Percentiles rank a stretch among this genome's conserved stretches.
phyloP scores from a whole-genome alignment of 257 asterid genomes.

The Ocimum tenuiflorum region DNA sequence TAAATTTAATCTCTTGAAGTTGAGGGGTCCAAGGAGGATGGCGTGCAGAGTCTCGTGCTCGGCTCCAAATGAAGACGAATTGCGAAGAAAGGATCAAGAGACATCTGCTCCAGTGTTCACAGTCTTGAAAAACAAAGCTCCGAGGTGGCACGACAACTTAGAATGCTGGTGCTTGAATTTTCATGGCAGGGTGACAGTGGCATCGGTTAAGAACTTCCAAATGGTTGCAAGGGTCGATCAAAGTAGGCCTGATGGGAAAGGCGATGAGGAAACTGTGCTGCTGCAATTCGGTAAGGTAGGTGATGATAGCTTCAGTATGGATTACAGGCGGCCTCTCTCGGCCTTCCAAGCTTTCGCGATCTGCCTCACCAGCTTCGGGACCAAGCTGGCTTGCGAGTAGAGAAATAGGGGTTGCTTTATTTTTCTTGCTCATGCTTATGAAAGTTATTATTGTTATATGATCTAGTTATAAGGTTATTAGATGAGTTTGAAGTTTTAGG shows the following conservation, averaged over 20 bases:
- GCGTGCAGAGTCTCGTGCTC: conserved; percentile 50
- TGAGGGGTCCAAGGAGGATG: conserved; percentile 97
- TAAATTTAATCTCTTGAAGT: conserved; percentile 76
- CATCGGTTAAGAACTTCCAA: conserved; percentile 92
- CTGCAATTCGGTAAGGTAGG: conserved; percentile 91
- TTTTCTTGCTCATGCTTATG: neutral
- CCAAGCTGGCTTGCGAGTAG: conserved; percentile 80
- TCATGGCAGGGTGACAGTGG: conserved; percentile 97
- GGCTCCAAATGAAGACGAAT: conserved; percentile 19
- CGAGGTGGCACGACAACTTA: conserved; percentile 88
- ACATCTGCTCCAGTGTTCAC: conserved; percentile 25
- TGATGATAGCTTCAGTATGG: conserved; percentile 79
- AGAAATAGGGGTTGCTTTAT: neutral
- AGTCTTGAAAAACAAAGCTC: conserved; percentile 73
- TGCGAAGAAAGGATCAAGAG: conserved; percentile 20
- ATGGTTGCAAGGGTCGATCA: conserved; percentile 64
- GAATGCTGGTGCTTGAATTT: conserved; percentile 98
- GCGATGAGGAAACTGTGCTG: conserved; percentile 73
- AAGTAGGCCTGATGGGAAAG: conserved; percentile 69
- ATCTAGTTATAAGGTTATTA: neutral
- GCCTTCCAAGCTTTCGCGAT: conserved; percentile 29
- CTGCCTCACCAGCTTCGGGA: conserved; percentile 89
- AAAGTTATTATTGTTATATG: neutral
- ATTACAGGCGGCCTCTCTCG: conserved; percentile 74
- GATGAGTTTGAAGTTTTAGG: neutral